Conservation (phyloP, 805 yeast species). For the Clavispora phyllophila region DNA sequence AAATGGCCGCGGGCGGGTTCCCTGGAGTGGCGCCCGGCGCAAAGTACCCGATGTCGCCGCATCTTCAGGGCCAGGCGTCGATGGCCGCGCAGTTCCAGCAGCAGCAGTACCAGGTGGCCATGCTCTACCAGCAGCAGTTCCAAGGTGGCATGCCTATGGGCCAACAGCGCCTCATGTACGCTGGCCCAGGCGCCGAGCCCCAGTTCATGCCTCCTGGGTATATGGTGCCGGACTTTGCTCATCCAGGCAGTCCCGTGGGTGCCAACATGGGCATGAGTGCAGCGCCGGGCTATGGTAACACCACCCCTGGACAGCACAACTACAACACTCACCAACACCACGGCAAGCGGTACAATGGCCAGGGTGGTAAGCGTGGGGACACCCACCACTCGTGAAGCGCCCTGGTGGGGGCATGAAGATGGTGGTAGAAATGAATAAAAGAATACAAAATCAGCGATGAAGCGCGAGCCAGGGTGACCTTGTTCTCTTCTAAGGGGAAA, state of each 20-base stretch:
- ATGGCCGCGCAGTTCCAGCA: constrained; percentile 34
- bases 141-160: constrained; percentile 29
- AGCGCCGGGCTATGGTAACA: background rate
- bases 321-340: constrained; percentile 7
- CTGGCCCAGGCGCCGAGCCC: constrained; percentile 25
- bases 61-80: constrained; percentile 24
- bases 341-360: constrained; percentile 11
- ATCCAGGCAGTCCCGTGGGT: constrained; percentile 28
- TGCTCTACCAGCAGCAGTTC: constrained; percentile 34
- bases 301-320: constrained; percentile 4
- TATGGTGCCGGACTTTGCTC: constrained; percentile 25
- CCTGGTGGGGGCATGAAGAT: background rate
- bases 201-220: constrained; percentile 25
- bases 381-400: background rate
- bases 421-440: background rate
- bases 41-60: constrained; percentile 24
- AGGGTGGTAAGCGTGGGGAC: constrained; percentile 3
- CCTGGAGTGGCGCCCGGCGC: constrained; percentile 10
- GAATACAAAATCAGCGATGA: background rate
- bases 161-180: constrained; percentile 31
- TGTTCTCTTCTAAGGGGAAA: too few species aligned
- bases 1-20: constrained; percentile 14
- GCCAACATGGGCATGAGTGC: constrained; percentile 21
- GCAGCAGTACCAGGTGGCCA: constrained; percentile 34
- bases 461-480: too few species aligned